phyloP scores from a whole-genome alignment of 2,329 filamentous ascomycete species.

The Fusarium torreyae region DNA sequence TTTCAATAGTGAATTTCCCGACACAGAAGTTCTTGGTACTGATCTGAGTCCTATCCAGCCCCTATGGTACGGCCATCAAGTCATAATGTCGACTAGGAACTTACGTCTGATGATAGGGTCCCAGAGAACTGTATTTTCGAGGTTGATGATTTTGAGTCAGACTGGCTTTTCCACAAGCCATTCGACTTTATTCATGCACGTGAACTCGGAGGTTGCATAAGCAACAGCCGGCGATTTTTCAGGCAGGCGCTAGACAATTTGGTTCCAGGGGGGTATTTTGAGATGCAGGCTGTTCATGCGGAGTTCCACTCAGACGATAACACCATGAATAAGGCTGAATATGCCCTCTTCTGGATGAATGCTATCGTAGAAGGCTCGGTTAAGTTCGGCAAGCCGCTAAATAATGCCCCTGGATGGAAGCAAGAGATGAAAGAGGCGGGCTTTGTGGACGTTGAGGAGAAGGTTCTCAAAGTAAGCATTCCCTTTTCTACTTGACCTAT shows the following conservation, averaged over 20 bases:
- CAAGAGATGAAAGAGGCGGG: slow-evolving; percentile 23
- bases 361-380: slow-evolving; percentile 1
- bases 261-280: slow-evolving; percentile 13
- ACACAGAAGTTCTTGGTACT: slow-evolving; percentile 18
- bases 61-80: background rate
- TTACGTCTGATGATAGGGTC: background rate
- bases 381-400: slow-evolving; percentile 20
- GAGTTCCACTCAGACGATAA: slow-evolving; percentile 19
- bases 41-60: slow-evolving; percentile 37
- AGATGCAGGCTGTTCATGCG: slow-evolving; percentile 21
- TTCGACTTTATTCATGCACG: slow-evolving; percentile 31
- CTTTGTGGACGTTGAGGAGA: slow-evolving; percentile 20
- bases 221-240: slow-evolving; percentile 8
- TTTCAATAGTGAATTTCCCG: slow-evolving; percentile 5
- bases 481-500: fast-evolving
- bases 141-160: slow-evolving; percentile 31
- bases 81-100: background rate
- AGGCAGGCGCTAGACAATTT: background rate
- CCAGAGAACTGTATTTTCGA: slow-evolving; percentile 29
- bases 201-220: slow-evolving; percentile 22
- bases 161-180: slow-evolving; percentile 12
- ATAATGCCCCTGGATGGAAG: slow-evolving; percentile 12
- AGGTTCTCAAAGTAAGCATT: slow-evolving; percentile 10
- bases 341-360: slow-evolving; percentile 16
- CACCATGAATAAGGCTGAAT: background rate